These are phyloP conservation scores for Naegleria fowleri DNA, from an alignment of 208 protist species.

Conservation along the genomic window DNA sequence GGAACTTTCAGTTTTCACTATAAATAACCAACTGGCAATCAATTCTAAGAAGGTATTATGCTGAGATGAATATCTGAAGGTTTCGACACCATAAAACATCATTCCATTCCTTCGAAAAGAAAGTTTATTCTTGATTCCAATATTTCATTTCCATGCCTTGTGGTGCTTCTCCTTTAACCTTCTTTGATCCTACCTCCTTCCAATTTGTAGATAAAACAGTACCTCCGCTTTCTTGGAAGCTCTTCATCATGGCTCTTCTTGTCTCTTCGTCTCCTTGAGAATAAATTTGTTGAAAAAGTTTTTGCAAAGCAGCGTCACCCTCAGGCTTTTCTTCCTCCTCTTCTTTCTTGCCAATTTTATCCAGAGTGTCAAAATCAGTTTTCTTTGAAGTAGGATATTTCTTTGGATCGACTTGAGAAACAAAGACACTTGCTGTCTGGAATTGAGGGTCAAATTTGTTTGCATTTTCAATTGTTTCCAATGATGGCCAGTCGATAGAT, in stretches of 20 bases:
- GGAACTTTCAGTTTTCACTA: too few species aligned
- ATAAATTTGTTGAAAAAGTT: slow-evolving; percentile 87
- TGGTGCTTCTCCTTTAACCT: slow-evolving; percentile 70
- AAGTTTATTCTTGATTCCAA: slow-evolving; percentile 27
- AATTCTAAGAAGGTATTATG: too few species aligned
- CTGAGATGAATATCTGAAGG: too few species aligned
- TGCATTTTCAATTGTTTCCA: neutral
- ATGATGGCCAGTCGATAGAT: slow-evolving; percentile 14
- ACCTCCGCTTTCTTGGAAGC: slow-evolving; percentile 79
- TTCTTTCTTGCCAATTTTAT: slow-evolving; percentile 54
- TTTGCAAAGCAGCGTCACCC: slow-evolving; percentile 75
- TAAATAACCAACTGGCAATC: too few species aligned
- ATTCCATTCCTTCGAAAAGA: too few species aligned
- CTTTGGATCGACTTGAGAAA: neutral
- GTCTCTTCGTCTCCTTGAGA: slow-evolving; percentile 74
- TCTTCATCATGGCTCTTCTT: slow-evolving; percentile 86
- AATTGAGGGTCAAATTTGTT: slow-evolving; percentile 12
- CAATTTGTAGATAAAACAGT: slow-evolving; percentile 92
- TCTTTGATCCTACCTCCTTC: slow-evolving; percentile 75
- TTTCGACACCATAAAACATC: too few species aligned
- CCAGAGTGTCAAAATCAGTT: slow-evolving; percentile 68
- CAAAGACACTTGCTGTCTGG: neutral
- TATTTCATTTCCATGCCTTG: slow-evolving; percentile 76
- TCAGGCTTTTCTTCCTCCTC: slow-evolving; percentile 74
- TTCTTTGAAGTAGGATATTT: slow-evolving; percentile 19